Evolutionary conservation across 2,329 filamentous ascomycete species (phyloP).

Genomic region (Trichoderma polysporum): DNA sequence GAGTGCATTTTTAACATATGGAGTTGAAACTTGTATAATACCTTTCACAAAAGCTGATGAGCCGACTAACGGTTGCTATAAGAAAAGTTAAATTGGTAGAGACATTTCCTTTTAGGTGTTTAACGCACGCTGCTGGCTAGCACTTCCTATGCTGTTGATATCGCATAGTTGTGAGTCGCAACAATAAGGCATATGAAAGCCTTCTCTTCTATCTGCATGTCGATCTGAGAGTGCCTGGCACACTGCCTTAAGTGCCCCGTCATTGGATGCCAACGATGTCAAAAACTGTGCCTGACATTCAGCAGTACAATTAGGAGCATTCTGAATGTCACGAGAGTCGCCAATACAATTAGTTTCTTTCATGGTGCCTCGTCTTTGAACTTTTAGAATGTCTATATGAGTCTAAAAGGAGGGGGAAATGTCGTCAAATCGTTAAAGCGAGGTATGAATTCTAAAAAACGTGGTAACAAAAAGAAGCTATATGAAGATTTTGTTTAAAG

Average conservation of each 20-base stretch:
- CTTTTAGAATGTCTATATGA: neutral
- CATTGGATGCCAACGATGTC: conserved; percentile 28
- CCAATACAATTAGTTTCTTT: neutral
- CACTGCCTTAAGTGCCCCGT: conserved; percentile 33
- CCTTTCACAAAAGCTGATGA: conserved; percentile 54
- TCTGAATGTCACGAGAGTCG: conserved; percentile 26
- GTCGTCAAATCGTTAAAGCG: neutral
- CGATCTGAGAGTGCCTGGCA: conserved; percentile 36
- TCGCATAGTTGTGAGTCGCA: conserved; percentile 53
- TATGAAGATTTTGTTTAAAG: neutral
- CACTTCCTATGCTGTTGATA: conserved; percentile 37
- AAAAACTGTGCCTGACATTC: conserved; percentile 38
- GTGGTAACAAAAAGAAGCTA: neutral
- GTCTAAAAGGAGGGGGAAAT: neutral
- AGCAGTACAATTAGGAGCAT: conserved; percentile 37
- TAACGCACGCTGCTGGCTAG: conserved; percentile 46
- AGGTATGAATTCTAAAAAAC: neutral
- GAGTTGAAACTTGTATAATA: conserved; percentile 33
- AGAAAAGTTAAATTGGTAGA: neutral
- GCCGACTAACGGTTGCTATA: conserved; percentile 50
- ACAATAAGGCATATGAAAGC: conserved; percentile 51
- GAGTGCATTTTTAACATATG: neutral
- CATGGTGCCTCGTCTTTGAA: neutral
- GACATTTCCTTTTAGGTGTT: neutral
- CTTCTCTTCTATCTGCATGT: conserved; percentile 27